These are phyloP conservation scores for Akebia trifoliata DNA, from an alignment of 164 flowering plant genomes.

Conservation along the genomic window DNA sequence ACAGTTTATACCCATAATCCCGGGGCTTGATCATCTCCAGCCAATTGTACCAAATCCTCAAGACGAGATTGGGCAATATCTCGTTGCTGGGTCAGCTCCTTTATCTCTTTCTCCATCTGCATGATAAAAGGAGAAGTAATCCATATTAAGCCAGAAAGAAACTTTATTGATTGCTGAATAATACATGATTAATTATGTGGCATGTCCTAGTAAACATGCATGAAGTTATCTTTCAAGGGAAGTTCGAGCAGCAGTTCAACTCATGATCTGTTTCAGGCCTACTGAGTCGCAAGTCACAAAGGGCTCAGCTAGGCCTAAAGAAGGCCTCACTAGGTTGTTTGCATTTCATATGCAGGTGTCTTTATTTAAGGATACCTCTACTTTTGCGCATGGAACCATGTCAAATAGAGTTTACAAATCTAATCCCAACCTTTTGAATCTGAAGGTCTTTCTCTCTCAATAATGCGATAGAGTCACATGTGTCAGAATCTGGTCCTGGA, in stretches of 20 bases:
- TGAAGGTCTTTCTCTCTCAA: slow-evolving; percentile 83
- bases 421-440: slow-evolving; percentile 66
- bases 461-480: slow-evolving; percentile 32
- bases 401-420: neutral
- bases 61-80: slow-evolving; percentile 84
- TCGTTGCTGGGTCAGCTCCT: slow-evolving; percentile 63
- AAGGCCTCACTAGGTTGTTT: too few relatives aligned
- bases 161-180: neutral
- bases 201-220: slow-evolving; percentile 2
- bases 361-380: neutral
- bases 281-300: neutral
- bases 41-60: slow-evolving; percentile 50
- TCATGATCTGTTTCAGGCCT: neutral
- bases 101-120: slow-evolving; percentile 86
- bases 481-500: slow-evolving; percentile 23
- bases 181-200: neutral
- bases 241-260: neutral
- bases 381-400: neutral
- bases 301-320: too few relatives aligned
- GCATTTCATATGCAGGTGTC: neutral
- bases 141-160: slow-evolving; percentile 9
- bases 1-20: slow-evolving; percentile 31
- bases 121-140: slow-evolving; percentile 13
- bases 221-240: neutral
- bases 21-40: slow-evolving; percentile 44